phyloP scores from a whole-genome alignment of 2,329 filamentous ascomycete species.

The Phyllosticta paracitricarpa region DNA sequence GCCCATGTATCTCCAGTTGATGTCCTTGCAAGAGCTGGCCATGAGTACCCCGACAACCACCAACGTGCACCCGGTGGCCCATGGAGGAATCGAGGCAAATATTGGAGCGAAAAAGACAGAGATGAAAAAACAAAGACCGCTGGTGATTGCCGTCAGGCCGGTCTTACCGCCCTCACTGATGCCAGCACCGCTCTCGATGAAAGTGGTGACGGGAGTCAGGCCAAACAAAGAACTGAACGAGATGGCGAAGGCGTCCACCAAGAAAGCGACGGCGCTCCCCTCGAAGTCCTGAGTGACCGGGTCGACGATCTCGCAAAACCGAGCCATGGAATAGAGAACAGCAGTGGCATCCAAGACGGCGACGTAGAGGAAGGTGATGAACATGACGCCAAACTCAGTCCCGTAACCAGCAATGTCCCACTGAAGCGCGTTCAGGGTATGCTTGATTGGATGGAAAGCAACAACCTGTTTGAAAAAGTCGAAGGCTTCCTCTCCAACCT shows the following conservation, averaged over 20 bases:
- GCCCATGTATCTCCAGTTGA: constrained; percentile 82
- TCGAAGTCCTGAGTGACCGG: constrained; percentile 80
- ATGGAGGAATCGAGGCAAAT: constrained; percentile 79
- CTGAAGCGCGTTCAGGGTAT: constrained; percentile 59
- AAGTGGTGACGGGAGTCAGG: constrained; percentile 72
- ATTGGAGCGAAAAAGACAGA: constrained; percentile 84
- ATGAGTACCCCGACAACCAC: constrained; percentile 84
- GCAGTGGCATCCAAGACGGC: constrained; percentile 83
- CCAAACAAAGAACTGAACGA: constrained; percentile 73
- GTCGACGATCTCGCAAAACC: constrained; percentile 71
- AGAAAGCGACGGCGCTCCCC: constrained; percentile 71
- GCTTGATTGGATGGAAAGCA: constrained; percentile 67
- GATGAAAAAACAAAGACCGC: constrained; percentile 77
- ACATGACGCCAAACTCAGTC: constrained; percentile 69
- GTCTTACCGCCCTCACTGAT: constrained; percentile 82
- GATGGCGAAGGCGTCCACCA: constrained; percentile 72
- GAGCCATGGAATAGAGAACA: constrained; percentile 82
- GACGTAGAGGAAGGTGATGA: constrained; percentile 84
- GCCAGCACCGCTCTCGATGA: constrained; percentile 80
- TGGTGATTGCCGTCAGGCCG: constrained; percentile 69
- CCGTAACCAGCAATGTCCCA: constrained; percentile 62
- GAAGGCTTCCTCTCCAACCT: constrained; percentile 59
- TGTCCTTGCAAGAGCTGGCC: constrained; percentile 65
- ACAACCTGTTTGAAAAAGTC: constrained; percentile 85
- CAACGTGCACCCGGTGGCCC: constrained; percentile 82